Percentiles rank a stretch among this genome's conserved stretches.
Evolutionary conservation across 495 filamentous ascomycete species (phyloP).

Genomic region (Penicillium ochrochloron): DNA sequence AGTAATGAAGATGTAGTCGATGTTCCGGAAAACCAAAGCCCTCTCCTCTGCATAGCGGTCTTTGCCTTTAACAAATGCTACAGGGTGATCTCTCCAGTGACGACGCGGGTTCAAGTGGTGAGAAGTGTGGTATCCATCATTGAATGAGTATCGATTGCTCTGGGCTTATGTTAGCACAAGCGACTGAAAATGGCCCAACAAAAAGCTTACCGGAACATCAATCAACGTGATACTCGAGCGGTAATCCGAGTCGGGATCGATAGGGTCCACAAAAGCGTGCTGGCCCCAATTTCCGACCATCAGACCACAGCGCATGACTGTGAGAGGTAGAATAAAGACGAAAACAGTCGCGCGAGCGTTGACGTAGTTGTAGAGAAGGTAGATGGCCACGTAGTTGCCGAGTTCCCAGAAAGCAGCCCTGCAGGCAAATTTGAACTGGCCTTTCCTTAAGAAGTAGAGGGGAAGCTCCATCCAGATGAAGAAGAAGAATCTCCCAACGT

Average conservation of each 20-base stretch:
- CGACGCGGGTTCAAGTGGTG: slow-evolving; percentile 75
- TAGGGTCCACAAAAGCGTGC: slow-evolving; percentile 72
- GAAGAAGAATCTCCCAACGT: slow-evolving; percentile 72
- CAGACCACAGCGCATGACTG: slow-evolving; percentile 62
- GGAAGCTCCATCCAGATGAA: slow-evolving; percentile 77
- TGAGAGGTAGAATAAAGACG: slow-evolving; percentile 63
- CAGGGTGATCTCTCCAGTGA: slow-evolving; percentile 76
- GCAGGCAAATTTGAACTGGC: slow-evolving; percentile 53
- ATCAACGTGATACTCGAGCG: slow-evolving; percentile 73
- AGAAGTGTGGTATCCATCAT: slow-evolving; percentile 79
- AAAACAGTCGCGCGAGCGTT: slow-evolving; percentile 60
- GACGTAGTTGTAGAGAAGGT: slow-evolving; percentile 48
- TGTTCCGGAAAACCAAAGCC: slow-evolving; percentile 71
- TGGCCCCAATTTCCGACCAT: slow-evolving; percentile 82
- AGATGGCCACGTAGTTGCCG: slow-evolving; percentile 53
- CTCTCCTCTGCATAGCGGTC: slow-evolving; percentile 59
- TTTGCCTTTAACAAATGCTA: slow-evolving; percentile 67
- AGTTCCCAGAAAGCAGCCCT: slow-evolving; percentile 63
- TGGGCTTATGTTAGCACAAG: slow-evolving; percentile 31
- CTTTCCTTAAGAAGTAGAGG: slow-evolving; percentile 67
- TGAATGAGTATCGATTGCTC: slow-evolving; percentile 76
- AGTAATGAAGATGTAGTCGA: slow-evolving; percentile 74
- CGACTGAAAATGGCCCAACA: neutral
- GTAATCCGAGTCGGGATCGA: slow-evolving; percentile 70
- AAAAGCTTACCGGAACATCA: slow-evolving; percentile 65